Evolutionary conservation across 208 protist species (phyloP).

Genomic region (Acanthamoeba sp.): DNA sequence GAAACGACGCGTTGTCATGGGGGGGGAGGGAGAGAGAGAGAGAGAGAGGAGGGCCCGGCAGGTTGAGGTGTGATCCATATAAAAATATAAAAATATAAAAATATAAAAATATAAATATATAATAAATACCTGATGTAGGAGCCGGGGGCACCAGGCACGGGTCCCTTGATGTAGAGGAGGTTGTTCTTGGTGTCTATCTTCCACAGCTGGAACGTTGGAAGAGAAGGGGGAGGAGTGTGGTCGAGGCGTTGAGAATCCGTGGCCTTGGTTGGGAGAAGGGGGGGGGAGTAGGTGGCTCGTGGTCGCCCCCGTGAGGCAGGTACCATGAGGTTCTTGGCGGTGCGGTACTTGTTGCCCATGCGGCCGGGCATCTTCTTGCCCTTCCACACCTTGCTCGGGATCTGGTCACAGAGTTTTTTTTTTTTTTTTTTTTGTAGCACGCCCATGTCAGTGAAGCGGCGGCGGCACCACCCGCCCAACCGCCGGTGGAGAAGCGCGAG

Average conservation of each 20-base stretch:
- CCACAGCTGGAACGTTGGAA: conserved; percentile 57
- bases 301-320: too few species aligned
- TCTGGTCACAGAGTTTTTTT: too few species aligned
- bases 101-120: not conserved
- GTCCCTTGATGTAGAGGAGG: conserved; percentile 79
- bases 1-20: too few species aligned
- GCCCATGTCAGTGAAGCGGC: too few species aligned
- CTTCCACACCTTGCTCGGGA: conserved; percentile 83
- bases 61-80: too few species aligned
- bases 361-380: conserved; percentile 89
- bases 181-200: conserved; percentile 79
- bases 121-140: not conserved
- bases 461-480: too few species aligned
- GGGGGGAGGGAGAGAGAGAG: not conserved
- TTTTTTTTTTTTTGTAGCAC: too few species aligned
- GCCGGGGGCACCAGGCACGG: conserved; percentile 74
- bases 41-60: not conserved
- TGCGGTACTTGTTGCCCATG: conserved; percentile 83
- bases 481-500: not conserved
- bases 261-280: too few species aligned
- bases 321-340: conserved; percentile 76
- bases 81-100: too few species aligned
- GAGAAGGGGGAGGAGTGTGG: too few species aligned
- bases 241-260: too few species aligned
- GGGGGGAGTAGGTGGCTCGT: too few species aligned